Base-by-base conservation (phyloP, 2,329 filamentous ascomycete genomes). In the Penicillium sp. region DNA sequence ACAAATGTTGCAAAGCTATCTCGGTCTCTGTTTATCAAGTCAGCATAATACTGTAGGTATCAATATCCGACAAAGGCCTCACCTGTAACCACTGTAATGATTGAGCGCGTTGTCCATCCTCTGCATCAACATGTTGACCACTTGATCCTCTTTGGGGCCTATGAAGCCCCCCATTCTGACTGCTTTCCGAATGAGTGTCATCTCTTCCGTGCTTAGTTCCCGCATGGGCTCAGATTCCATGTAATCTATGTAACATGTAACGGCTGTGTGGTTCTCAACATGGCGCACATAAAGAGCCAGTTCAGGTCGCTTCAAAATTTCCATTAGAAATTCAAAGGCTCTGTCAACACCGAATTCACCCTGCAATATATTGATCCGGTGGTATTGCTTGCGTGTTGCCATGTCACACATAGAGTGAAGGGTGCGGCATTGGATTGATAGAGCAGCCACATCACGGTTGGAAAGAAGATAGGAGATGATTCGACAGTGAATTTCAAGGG, bases 121-220 rank as follows among this genome's bases (percentile, higher is more conserved):
- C 40, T 58, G 56, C 55, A 63, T 49, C 2, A 64, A 45, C 55
- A 66, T 63, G 34, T 66, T 60, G 16, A 65, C 13, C 2, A 66
- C 34, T 16, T 24, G 49, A 4, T 46, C 29, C n/a, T 43, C 45
- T 36, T 54, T 44, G 4, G 16, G 29, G 10, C 43, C 54, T 9
- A 7, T 14, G 16, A 66, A 65, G 0, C 58, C 57, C 3, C 54
- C 57, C 9, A 44, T 54, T n/a, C n/a, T 48, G 6, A 59, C 50
- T 16, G 64, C 58, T 7, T 9, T 42, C 13, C 45, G 38, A 18
- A 64, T n/a, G 8, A 55, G 52, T n/a, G 24, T 6, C 46, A 43
- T 57, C 2, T 64, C 62, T 8, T 60, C 54, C 1, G 40, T 43
- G n/a, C 38, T 54, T 14, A 62, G 27, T 5, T 50, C 32, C 32